These are phyloP conservation scores for Aspergillus novofumigatus DNA, from an alignment of 2,329 filamentous ascomycete genomes.

Conservation along the genomic window DNA sequence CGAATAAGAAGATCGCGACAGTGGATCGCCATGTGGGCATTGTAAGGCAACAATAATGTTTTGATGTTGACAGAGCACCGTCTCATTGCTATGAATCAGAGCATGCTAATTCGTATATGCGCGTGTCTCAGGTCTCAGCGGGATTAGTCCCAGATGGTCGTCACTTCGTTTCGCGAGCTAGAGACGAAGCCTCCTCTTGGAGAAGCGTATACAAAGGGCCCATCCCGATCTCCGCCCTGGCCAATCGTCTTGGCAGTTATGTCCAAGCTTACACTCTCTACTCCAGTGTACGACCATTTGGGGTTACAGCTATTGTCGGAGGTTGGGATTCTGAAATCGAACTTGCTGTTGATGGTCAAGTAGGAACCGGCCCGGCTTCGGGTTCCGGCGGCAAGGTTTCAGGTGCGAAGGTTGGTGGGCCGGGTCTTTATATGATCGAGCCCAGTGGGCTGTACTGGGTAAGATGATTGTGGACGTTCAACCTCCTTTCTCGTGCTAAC, in stretches of 20 bases:
- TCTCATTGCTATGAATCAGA: neutral
- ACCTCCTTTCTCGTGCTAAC: constrained; percentile 17
- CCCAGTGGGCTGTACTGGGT: constrained; percentile 94
- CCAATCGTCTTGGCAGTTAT: constrained; percentile 90
- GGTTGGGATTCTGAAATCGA: constrained; percentile 91
- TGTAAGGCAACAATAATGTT: constrained; percentile 53
- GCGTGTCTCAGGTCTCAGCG: constrained; percentile 68
- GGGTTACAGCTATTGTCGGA: constrained; percentile 88
- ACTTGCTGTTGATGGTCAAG: constrained; percentile 81
- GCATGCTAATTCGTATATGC: constrained; percentile 2
- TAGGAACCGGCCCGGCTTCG: constrained; percentile 71
- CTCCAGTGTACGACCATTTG: constrained; percentile 92
- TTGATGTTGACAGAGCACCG: neutral
- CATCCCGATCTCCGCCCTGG: constrained; percentile 82
- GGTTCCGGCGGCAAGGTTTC: constrained; percentile 81
- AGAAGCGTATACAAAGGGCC: constrained; percentile 91
- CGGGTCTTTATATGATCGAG: constrained; percentile 98
- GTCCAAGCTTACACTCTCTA: constrained; percentile 97
- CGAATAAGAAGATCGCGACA: constrained; percentile 95
- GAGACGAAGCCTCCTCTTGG: constrained; percentile 90
- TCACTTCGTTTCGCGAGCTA: constrained; percentile 89
- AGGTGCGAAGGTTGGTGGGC: constrained; percentile 76
- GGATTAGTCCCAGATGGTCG: constrained; percentile 92
- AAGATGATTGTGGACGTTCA: constrained; percentile 12
- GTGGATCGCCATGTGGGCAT: constrained; percentile 91